These are phyloP conservation scores for Tilletia horrida DNA, from an alignment of 1,284 basidiomycete genomes.

Conservation along the genomic window DNA sequence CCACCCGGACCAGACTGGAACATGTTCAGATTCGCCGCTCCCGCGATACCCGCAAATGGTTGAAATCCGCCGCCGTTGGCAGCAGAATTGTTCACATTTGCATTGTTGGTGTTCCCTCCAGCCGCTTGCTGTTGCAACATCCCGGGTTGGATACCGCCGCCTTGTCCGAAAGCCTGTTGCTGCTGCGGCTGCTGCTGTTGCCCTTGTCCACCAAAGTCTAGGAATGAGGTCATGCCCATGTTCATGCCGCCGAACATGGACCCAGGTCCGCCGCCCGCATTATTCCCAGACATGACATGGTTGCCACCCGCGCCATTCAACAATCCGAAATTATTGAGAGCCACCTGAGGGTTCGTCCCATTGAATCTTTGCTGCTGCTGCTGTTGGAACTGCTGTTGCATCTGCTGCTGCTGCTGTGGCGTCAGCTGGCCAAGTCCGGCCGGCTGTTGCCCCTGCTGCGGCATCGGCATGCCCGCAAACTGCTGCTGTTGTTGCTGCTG, in stretches of 20 bases:
- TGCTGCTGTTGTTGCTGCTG: no score
- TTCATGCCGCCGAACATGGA: neutral
- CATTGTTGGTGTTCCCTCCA: neutral
- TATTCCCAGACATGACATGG: no score
- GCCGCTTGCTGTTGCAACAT: slow-evolving; percentile 1
- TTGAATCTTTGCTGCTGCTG: neutral
- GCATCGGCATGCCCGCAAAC: no score
- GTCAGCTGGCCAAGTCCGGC: neutral
- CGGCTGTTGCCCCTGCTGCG: neutral
- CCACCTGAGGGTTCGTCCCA: neutral
- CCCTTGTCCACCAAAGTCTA: neutral
- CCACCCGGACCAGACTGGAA: neutral
- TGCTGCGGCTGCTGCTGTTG: neutral
- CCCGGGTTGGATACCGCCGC: neutral
- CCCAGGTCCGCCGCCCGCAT: no score
- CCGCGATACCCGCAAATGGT: neutral
- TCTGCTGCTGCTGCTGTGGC: slow-evolving; percentile 11
- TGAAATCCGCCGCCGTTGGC: neutral
- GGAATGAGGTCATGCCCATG: neutral
- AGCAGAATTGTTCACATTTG: no score
- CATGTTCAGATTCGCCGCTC: slow-evolving; percentile 6
- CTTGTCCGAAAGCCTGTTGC: neutral
- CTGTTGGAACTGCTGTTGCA: slow-evolving; percentile 7
- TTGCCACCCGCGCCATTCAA: no score
- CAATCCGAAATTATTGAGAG: neutral